Base-by-base conservation (phyloP, 2,329 filamentous ascomycete species). In the Paecilomyces niveus region DNA sequence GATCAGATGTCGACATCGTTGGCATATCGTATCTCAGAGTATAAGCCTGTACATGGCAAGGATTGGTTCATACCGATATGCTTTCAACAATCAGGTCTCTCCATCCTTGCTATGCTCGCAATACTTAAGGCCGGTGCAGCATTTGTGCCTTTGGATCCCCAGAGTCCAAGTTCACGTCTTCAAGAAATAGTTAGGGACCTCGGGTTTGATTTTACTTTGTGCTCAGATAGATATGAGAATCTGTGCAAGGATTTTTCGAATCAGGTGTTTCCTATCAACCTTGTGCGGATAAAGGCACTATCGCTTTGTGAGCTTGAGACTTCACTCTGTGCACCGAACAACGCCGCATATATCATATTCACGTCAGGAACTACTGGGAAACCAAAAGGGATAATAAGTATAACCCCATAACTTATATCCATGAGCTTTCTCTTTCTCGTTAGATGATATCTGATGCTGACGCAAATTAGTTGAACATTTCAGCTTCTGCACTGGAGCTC, bases 361-460 rank as follows among this genome's bases (percentile, higher is more conserved):
- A 80, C 78, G 1, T 78, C 78, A 1, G 79, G 80, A 0, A 79
- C 80, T 0, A 78, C 80, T 1, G 77, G 77, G 52, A 76, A 74
- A 39, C 80, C 81, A 0, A 81, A 81, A 58, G 84, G 83, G 1
- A 78, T 85, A 18, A 80, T 84, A 39, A 55, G 54, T 55, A 55
- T 39, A 5, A 10, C n/a, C 26, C 4, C 26, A 29, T 29, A 29
- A 55, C 33, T 18, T 32, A 39, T 49, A 15, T 29, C 21, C 24
- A 29, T 6, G 26, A 5, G 7, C 26, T 29, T 6, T 5, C 26
- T 8, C 4, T 49, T 22, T 39, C 4, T 55, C 3, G 10, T 49
- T 29, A 18, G 11, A 22, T 22, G 1, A 6, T n/a, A 13, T 49
- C 4, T 1, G 22, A 39, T n/a, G 13, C 57, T 53, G 13, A 54